These are phyloP conservation scores for Ceratocystis colombiana DNA, from an alignment of 2,329 filamentous ascomycete genomes.

Conservation along the genomic window DNA sequence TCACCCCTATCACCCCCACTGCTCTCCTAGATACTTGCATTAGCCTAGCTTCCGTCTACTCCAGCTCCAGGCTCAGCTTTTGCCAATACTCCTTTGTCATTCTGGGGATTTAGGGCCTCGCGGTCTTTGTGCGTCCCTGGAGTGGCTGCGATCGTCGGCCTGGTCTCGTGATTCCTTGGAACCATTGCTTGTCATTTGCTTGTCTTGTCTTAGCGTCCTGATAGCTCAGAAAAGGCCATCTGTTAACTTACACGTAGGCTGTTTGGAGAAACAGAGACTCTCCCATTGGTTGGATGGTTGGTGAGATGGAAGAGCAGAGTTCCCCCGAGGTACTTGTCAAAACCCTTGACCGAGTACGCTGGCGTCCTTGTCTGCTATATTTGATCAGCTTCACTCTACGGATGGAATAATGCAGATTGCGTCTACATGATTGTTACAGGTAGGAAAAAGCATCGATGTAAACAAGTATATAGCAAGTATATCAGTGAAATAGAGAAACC, in stretches of 20 bases:
- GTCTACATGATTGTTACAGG: background rate
- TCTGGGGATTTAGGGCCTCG: background rate
- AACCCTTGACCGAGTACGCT: background rate
- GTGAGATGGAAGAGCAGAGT: background rate
- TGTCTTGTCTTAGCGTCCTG: background rate
- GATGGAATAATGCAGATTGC: no score
- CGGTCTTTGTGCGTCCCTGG: background rate
- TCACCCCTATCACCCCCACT: background rate
- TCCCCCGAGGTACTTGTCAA: background rate
- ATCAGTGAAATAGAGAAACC: background rate
- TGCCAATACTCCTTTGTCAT: background rate
- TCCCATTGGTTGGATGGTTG: background rate
- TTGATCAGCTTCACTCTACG: background rate
- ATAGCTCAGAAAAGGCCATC: conserved; percentile 4
- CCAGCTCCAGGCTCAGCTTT: background rate
- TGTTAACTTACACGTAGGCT: background rate
- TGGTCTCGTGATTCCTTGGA: background rate
- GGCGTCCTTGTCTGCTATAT: background rate
- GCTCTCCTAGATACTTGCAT: conserved; percentile 1
- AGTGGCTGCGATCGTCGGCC: background rate
- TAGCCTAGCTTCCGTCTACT: background rate
- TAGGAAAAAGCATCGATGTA: background rate
- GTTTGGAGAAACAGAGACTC: background rate
- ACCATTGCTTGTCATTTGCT: background rate
- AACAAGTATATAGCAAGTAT: background rate